Evolutionary conservation across 73 alveolate genomes (phyloP).

Genomic region (Stentor roeselii): DNA sequence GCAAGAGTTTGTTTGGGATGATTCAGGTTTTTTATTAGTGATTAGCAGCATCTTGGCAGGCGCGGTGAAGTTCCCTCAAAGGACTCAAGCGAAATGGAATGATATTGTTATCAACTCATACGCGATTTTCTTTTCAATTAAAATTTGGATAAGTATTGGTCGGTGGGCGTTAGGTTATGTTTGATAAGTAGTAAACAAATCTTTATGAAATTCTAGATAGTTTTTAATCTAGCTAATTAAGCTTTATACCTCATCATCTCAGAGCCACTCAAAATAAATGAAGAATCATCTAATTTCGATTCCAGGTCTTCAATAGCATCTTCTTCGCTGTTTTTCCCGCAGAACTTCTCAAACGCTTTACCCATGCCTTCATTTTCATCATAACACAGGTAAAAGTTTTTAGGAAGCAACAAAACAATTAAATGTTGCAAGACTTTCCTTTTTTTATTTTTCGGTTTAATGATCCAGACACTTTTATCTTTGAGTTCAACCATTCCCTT

Average conservation of each 20-base stretch:
- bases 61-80: background rate
- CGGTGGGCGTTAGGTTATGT: no score
- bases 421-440: background rate
- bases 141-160: background rate
- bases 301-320: no score
- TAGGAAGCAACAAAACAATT: background rate
- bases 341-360: background rate
- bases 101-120: slow-evolving; percentile 1
- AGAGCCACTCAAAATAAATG: no score
- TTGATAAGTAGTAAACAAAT: no score
- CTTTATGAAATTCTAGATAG: no score
- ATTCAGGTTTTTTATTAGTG: background rate
- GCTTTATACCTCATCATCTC: no score
- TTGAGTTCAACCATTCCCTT: background rate
- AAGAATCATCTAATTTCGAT: no score
- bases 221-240: no score
- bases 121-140: slow-evolving; percentile 5
- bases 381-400: background rate
- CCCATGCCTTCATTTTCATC: background rate
- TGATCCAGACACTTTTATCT: background rate
- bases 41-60: slow-evolving; percentile 26
- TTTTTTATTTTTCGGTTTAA: background rate
- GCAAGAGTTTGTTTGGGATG: slow-evolving; percentile 21
- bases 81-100: background rate
- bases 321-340: background rate